Evolutionary conservation across 1,284 basidiomycete species (phyloP).

Genomic region (Singerocomus rubriflavus): DNA sequence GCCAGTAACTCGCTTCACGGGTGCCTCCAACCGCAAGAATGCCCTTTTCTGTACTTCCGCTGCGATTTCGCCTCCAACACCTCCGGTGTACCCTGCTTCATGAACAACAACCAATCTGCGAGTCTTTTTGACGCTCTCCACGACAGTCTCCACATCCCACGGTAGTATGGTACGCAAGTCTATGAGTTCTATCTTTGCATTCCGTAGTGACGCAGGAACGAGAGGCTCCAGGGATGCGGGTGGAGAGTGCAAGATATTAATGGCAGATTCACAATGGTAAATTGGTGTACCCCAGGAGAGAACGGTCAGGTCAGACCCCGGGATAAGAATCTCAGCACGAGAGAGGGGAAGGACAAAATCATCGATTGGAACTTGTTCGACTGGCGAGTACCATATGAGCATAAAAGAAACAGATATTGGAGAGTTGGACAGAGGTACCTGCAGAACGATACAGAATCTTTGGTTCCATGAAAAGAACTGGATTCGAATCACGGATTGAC

Average conservation of each 20-base stretch:
- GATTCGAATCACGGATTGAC: constrained; percentile 89
- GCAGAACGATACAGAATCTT: constrained; percentile 86
- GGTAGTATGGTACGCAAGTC: constrained; percentile 89
- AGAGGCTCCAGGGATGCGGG: constrained; percentile 63
- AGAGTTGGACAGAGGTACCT: constrained; percentile 37
- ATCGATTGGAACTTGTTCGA: constrained; percentile 90
- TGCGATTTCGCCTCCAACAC: constrained; percentile 85
- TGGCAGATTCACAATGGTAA: constrained; percentile 83
- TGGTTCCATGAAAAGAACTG: constrained; percentile 93
- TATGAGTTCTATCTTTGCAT: constrained; percentile 82
- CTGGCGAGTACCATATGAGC: constrained; percentile 36
- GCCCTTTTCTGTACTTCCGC: constrained; percentile 84
- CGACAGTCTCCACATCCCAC: constrained; percentile 80
- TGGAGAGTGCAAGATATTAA: constrained; percentile 67
- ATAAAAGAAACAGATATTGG: not conserved
- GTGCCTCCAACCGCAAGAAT: constrained; percentile 84
- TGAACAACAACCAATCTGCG: constrained; percentile 88
- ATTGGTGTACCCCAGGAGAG: constrained; percentile 91
- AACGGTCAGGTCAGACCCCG: constrained; percentile 82
- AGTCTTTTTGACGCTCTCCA: constrained; percentile 80
- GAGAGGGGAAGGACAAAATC: constrained; percentile 83
- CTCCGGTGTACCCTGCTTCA: constrained; percentile 82
- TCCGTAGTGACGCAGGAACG: constrained; percentile 67
- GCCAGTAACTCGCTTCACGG: constrained; percentile 81
- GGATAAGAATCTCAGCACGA: constrained; percentile 70